Base-by-base conservation (phyloP, 164 flowering plant genomes). In the Magnolia sinica region DNA sequence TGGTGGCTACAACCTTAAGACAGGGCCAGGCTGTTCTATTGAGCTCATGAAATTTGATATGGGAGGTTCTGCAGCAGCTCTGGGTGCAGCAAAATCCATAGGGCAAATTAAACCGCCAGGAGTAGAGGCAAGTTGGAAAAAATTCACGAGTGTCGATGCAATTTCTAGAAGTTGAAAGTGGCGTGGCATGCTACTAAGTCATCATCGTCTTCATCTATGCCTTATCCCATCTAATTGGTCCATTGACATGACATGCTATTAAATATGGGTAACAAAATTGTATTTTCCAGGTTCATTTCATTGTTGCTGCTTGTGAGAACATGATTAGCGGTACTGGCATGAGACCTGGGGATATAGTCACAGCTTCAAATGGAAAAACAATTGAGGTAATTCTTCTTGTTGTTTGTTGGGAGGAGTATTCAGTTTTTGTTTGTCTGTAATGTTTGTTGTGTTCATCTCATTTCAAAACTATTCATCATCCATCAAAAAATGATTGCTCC, bases 1-100 rank as follows among this genome's bases (percentile, higher is more conserved):
- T 83, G 99, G 99, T 70, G 99, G 99, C 89, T 96, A 96, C 94
- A 96, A 96, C 86, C 92, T 96, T 78, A 96, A 96, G 88, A 90
- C 96, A 7, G 99, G 99, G 69, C 88, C 98, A 69, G 98, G 95
- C n/a, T 90, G 93, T 82, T 83, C 78, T 2, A 92, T 96, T 81
- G 98, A 96, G 84, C 86, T 89, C 73, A 96, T 96, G 99, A 96
- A 96, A 81, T 86, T 85, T 85, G 99, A 96, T 64, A 95, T 95
- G 99, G 98, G 98, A 63, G 99, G 99, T 77, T 87, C 98, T 31
- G 99, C 98, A n/a, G 99, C 99, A 68, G 94, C 92, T 70, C 81
- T 95, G 14, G 99, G 99, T 73, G 96, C 99, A 50, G 99, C 99
- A 75, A 96, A 92, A 84, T 98, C 97, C 78, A 87, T 96, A 76